phyloP scores from a whole-genome alignment of 495 filamentous ascomycete species.

The Cercophora samala region DNA sequence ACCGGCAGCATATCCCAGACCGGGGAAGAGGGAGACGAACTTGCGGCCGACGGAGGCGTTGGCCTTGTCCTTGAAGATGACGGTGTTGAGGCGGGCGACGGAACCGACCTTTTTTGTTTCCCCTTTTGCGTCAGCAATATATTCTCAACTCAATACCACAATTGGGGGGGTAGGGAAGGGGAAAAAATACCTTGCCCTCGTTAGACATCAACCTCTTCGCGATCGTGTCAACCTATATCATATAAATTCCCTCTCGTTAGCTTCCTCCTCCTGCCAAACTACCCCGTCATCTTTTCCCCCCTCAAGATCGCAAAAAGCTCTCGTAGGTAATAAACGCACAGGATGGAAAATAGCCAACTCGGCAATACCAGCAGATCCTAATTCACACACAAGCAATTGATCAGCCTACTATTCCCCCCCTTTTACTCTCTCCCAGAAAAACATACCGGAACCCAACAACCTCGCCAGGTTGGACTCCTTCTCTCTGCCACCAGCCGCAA shows the following conservation, averaged over 20 bases:
- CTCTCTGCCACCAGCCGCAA: conserved; percentile 56
- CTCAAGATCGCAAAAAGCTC: conserved; percentile 17
- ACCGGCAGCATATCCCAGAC: conserved; percentile 92
- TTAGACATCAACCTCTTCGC: conserved; percentile 99
- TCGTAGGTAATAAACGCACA: conserved; percentile 55
- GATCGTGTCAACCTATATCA: conserved; percentile 85
- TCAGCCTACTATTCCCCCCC: neutral
- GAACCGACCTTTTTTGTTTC: conserved; percentile 44
- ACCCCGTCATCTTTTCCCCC: neutral
- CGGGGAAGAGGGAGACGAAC: conserved; percentile 94
- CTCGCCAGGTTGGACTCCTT: conserved; percentile 86
- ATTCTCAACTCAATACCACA: neutral
- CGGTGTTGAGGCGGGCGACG: conserved; percentile 65
- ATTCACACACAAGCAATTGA: neutral
- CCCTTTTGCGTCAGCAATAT: neutral
- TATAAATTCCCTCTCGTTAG: neutral
- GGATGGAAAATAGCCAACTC: conserved; percentile 97
- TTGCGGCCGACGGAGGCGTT: conserved; percentile 63
- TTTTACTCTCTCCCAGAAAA: neutral
- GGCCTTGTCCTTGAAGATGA: conserved; percentile 93
- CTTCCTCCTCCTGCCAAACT: neutral
- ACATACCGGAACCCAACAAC: conserved; percentile 83
- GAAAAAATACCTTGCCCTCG: conserved; percentile 52
- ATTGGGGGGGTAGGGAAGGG: neutral
- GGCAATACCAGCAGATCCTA: conserved; percentile 91